Evolutionary conservation across 352 stramenopile species (phyloP).

Genomic region (Peronospora tabacina): DNA sequence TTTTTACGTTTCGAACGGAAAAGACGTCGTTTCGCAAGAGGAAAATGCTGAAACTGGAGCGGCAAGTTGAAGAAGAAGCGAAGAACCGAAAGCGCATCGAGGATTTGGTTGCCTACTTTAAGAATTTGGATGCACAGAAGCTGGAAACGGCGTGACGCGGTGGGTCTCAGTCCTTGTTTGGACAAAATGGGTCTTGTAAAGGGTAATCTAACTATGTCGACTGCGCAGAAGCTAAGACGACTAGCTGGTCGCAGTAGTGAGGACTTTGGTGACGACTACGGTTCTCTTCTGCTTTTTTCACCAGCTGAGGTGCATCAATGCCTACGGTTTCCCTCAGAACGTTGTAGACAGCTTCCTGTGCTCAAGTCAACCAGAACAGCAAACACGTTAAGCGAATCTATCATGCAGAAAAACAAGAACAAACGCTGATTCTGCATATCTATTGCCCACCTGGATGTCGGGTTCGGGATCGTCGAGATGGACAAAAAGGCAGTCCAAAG

Average conservation of each 20-base stretch:
- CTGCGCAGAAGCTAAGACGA: slow-evolving; percentile 33
- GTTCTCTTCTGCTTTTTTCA: slow-evolving; percentile 74
- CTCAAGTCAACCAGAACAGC: slow-evolving; percentile 5
- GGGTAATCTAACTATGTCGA: slow-evolving; percentile 12
- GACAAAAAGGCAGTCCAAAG: slow-evolving; percentile 86
- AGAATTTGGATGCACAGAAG: slow-evolving; percentile 44
- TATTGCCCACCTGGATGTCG: slow-evolving; percentile 60
- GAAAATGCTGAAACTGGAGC: slow-evolving; percentile 33
- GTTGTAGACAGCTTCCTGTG: slow-evolving; percentile 54
- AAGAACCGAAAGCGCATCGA: slow-evolving; percentile 45
- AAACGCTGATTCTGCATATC: not conserved
- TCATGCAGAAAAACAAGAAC: slow-evolving; percentile 1
- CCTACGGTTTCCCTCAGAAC: slow-evolving; percentile 59
- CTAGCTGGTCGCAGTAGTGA: slow-evolving; percentile 62
- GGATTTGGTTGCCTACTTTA: slow-evolving; percentile 57
- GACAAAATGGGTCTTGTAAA: slow-evolving; percentile 2
- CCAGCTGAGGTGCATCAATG: slow-evolving; percentile 48
- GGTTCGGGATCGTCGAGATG: slow-evolving; percentile 86
- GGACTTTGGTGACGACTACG: slow-evolving; percentile 61
- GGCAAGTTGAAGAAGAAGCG: slow-evolving; percentile 27
- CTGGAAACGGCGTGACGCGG: slow-evolving; percentile 35
- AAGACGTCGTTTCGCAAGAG: slow-evolving; percentile 44
- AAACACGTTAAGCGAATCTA: slow-evolving; percentile 1
- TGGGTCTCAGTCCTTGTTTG: slow-evolving; percentile 6
- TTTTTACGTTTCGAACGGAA: slow-evolving; percentile 40